phyloP scores from a whole-genome alignment of 1,284 basidiomycete genomes.

The Crepidotus sp. region DNA sequence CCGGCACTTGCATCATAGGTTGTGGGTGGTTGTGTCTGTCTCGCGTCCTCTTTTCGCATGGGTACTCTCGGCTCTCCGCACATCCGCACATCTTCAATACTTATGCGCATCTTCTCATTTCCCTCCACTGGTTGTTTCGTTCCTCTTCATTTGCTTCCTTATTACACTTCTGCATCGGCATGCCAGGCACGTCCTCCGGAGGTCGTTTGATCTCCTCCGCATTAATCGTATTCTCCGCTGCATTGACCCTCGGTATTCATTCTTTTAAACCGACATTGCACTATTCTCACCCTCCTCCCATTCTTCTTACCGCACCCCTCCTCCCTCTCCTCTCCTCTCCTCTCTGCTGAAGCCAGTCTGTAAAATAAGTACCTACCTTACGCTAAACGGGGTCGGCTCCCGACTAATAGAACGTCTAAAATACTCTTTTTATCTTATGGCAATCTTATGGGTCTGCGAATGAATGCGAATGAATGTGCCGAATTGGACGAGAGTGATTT shows the following conservation, averaged over 20 bases:
- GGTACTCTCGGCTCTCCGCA: conserved; percentile 13
- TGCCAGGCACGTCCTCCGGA: conserved; percentile 18
- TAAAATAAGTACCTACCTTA: conserved; percentile 17
- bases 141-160: conserved; percentile 15
- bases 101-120: conserved; percentile 21
- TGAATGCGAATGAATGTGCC: conserved; percentile 13
- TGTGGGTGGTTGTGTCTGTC: conserved; percentile 18
- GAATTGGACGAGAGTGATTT: too few species aligned
- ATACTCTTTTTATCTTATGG: conserved; percentile 15
- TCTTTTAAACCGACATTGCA: conserved; percentile 15
- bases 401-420: conserved; percentile 17
- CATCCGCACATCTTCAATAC: conserved; percentile 14
- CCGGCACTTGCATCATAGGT: conserved; percentile 16
- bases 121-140: conserved; percentile 14
- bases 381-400: conserved; percentile 17
- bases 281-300: conserved; percentile 17
- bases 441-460: conserved; percentile 14
- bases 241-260: conserved; percentile 17
- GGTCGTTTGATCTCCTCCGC: conserved; percentile 20
- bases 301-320: background rate
- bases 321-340: conserved; percentile 1
- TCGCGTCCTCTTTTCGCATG: conserved; percentile 21
- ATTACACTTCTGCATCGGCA: conserved; percentile 6
- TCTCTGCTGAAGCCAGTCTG: conserved; percentile 16
- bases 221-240: conserved; percentile 18